phyloP scores from a whole-genome alignment of 2,329 filamentous ascomycete genomes.

The Madurella mycetomatis region DNA sequence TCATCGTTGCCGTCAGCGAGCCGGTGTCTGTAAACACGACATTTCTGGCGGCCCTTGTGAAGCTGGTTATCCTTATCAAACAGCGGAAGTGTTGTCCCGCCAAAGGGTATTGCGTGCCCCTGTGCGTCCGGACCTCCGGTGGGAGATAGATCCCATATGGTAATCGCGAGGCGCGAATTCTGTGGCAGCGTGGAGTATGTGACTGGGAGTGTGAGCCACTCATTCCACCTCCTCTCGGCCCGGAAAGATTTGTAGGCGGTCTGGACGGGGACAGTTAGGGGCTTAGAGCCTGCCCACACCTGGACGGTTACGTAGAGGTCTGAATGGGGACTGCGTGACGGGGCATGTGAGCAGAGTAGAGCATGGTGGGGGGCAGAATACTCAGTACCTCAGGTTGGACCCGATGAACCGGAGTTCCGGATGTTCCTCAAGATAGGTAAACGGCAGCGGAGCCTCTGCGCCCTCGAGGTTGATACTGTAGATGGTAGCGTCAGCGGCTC shows the following conservation, averaged over 20 bases:
- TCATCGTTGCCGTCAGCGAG: slow-evolving; percentile 80
- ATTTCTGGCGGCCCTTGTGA: slow-evolving; percentile 89
- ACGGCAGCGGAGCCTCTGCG: slow-evolving; percentile 67
- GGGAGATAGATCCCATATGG: slow-evolving; percentile 89
- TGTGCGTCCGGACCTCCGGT: slow-evolving; percentile 65
- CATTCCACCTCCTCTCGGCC: slow-evolving; percentile 75
- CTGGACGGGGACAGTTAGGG: slow-evolving; percentile 84
- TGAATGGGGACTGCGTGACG: slow-evolving; percentile 59
- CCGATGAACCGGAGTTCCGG: slow-evolving; percentile 82
- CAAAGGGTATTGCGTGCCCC: slow-evolving; percentile 83
- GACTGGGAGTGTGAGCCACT: slow-evolving; percentile 89
- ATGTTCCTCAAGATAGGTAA: slow-evolving; percentile 71
- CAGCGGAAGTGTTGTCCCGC: slow-evolving; percentile 85
- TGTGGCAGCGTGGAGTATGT: slow-evolving; percentile 76
- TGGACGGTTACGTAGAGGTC: slow-evolving; percentile 92
- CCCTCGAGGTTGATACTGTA: slow-evolving; percentile 70
- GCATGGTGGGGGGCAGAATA: neutral
- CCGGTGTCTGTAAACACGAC: slow-evolving; percentile 74
- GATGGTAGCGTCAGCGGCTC: slow-evolving; percentile 2
- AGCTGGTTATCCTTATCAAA: slow-evolving; percentile 91
- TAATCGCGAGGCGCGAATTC: slow-evolving; percentile 83
- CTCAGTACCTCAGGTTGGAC: slow-evolving; percentile 67
- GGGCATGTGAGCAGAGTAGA: slow-evolving; percentile 5
- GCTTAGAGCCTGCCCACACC: slow-evolving; percentile 94
- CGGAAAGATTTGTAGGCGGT: slow-evolving; percentile 92